These are phyloP conservation scores for Lotus japonicus DNA, from an alignment of 306 rosid species.

Conservation along the genomic window DNA sequence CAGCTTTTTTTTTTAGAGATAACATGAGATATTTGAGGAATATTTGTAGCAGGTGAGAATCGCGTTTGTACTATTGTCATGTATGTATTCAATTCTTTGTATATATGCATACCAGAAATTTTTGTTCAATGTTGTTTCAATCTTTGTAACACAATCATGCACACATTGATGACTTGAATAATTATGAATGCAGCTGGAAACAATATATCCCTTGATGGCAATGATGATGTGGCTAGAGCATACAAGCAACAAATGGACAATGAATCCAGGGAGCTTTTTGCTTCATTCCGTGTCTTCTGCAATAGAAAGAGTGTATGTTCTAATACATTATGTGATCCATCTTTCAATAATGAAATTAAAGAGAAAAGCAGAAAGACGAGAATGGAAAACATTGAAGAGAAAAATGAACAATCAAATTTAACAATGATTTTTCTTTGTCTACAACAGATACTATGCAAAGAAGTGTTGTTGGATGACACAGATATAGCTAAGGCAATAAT, in stretches of 20 bases:
- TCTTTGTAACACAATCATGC: background rate
- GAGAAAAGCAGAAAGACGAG: no score
- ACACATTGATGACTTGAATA: background rate
- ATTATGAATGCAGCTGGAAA: constrained; percentile 39
- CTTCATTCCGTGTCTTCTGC: constrained; percentile 74
- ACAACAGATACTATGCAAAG: constrained; percentile 65
- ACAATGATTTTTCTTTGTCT: background rate
- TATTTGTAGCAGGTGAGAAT: no score
- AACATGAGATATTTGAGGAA: no score
- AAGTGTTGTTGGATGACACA: constrained; percentile 51
- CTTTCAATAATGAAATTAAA: no score
- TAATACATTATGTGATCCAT: no score
- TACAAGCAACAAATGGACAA: constrained; percentile 45
- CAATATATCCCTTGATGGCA: constrained; percentile 23
- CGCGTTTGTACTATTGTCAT: no score
- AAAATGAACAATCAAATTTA: no score
- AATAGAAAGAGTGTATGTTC: constrained; percentile 53
- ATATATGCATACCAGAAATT: no score
- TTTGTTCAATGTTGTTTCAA: no score
- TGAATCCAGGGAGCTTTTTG: constrained; percentile 63
- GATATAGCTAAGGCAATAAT: constrained; percentile 60
- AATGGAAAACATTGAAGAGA: no score
- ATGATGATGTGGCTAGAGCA: constrained; percentile 44
- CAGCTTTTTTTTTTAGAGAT: no score
- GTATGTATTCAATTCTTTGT: no score